phyloP scores from a whole-genome alignment of 73 alveolate species.

The Strombidium stylifer region DNA sequence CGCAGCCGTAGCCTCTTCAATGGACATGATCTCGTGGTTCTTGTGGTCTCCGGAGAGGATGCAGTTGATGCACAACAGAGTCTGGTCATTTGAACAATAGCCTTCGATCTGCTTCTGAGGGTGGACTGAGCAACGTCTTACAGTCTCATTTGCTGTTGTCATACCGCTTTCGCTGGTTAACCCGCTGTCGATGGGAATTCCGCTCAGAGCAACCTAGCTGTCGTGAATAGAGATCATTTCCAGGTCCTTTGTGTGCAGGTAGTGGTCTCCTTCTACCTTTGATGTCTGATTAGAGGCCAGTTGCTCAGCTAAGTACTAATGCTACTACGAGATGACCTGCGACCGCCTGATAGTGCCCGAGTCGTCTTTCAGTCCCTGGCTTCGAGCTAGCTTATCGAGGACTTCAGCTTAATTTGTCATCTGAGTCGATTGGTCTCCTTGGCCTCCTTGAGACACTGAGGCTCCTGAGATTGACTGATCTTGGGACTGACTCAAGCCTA shows the following conservation, averaged over 20 bases:
- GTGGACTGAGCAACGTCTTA: no score
- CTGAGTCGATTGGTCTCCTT: no score
- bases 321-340: no score
- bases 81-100: slow-evolving; percentile 64
- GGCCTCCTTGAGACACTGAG: no score
- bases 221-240: not conserved
- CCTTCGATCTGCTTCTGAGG: slow-evolving; percentile 71
- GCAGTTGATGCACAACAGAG: slow-evolving; percentile 75
- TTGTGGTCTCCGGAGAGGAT: slow-evolving; percentile 78
- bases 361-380: no score
- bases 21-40: slow-evolving; percentile 58
- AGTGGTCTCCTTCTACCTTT: not conserved
- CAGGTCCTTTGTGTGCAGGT: not conserved
- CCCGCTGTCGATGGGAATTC: slow-evolving; percentile 42
- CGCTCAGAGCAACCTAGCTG: slow-evolving; percentile 26
- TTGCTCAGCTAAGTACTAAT: not conserved
- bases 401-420: no score
- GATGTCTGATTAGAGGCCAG: not conserved
- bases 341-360: no score
- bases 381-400: no score
- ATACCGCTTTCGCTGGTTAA: no score
- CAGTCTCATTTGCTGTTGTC: no score
- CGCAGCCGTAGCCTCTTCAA: slow-evolving; percentile 39
- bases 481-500: no score
- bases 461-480: no score